Conservation (phyloP, 1,139 yeast species). For the Debaryomyces subglobosus region DNA sequence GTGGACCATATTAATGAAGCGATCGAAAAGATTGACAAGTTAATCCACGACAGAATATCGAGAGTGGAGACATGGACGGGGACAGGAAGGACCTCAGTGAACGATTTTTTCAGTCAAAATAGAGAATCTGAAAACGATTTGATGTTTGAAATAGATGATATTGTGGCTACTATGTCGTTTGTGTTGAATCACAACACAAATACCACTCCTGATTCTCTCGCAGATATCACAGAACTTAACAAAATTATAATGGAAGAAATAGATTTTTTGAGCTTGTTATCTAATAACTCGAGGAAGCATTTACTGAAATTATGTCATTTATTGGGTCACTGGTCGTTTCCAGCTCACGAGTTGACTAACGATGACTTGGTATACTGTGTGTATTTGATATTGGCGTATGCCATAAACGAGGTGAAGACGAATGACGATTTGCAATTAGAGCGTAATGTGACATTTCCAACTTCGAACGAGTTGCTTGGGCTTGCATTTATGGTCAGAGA, state of each 20-base stretch:
- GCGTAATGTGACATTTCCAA: constrained; percentile 24
- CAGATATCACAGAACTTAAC: constrained; percentile 27
- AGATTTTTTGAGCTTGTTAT: constrained; percentile 38
- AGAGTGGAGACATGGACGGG: constrained; percentile 65
- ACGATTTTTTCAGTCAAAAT: constrained; percentile 24
- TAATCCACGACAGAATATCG: constrained; percentile 43
- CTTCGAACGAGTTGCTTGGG: constrained; percentile 53
- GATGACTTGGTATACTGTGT: constrained; percentile 72
- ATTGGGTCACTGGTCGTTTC: constrained; percentile 60
- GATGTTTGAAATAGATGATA: constrained; percentile 23
- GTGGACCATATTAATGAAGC: constrained; percentile 28
- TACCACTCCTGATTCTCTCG: constrained; percentile 25
- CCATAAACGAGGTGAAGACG: constrained; percentile 37
- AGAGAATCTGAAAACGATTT: constrained; percentile 2
- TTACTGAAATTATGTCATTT: constrained; percentile 35
- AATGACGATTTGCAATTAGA: constrained; percentile 16
- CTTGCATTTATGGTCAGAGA: constrained; percentile 69
- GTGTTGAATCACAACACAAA: constrained; percentile 30
- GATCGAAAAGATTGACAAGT: constrained; percentile 28
- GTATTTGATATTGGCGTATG: constrained; percentile 54
- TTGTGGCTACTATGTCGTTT: constrained; percentile 38
- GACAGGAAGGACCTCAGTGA: constrained; percentile 33
- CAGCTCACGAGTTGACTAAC: constrained; percentile 67
- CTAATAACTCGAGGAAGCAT: constrained; percentile 28
- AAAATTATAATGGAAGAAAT: constrained; percentile 39